Evolutionary conservation across 495 filamentous ascomycete species (phyloP), one percentile per base, ranked within the genome.

Genomic region (Neurospora tetrasperma): DNA sequence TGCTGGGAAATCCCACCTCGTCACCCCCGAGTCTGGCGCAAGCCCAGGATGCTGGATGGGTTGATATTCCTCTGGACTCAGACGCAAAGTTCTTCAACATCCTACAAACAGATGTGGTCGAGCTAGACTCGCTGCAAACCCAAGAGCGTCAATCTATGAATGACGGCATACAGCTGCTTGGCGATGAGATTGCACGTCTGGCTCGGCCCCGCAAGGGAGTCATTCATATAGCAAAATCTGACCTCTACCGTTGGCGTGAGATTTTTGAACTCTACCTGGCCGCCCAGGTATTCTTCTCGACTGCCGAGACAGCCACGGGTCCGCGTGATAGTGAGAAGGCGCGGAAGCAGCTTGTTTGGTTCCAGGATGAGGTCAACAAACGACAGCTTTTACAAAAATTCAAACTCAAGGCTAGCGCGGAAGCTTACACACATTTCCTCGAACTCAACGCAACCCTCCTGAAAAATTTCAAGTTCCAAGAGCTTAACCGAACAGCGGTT

Each of bases 231-330:
- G 83, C 84, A 14, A 90, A 86, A 74, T 87, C 85, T n/a, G 90
- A 94, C 76, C 78, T 93, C 35, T 88, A 89, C 70, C 83, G 84
- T 39, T 94, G 92, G 92, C 88, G 92, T 54, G 85, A 89, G 73
- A 89, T 94, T 59, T 92, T 94, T 75, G 86, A 89, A 54, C 77
- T 92, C 2, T 94, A 94, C 74, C 78, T 90, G 35, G 88, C 93
- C 42, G 87, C 86, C 8, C 82, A 87, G n/a, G 83, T 93, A 10
- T 94, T 94, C 81, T 93, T 93, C 81, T 91, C 90, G 0, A 89
- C 86, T 0, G 83, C 82, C 16, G 91, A 93, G 74, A 77, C 74
- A 20, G 85, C 89, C 73, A 87, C 88, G 54, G 88, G 89, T 8
- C 83, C 84, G 31, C 84, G 90, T 41, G 86, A 82, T 35, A 87